phyloP scores from a whole-genome alignment of 768 basidiomycete genomes.

The Calocybe indica region DNA sequence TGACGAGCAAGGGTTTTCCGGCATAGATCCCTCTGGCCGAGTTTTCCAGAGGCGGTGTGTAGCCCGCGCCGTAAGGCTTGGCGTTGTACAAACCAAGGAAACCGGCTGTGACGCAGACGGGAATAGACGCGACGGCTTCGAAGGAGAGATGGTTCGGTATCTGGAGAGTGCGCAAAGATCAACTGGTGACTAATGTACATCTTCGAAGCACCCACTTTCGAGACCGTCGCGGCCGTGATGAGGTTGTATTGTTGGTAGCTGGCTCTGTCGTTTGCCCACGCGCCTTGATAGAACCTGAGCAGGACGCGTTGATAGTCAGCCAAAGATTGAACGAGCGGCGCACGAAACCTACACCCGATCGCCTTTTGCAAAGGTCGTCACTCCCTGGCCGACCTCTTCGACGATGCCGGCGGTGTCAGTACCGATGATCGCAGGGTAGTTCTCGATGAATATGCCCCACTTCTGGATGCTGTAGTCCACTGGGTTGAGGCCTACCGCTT shows the following conservation, averaged over 20 bases:
- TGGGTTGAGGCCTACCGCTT: slow-evolving; percentile 11
- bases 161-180: slow-evolving; percentile 13
- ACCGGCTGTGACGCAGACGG: slow-evolving; percentile 37
- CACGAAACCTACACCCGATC: slow-evolving; percentile 23
- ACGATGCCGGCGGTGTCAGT: slow-evolving; percentile 33
- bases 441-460: slow-evolving; percentile 19
- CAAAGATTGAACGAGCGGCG: background rate
- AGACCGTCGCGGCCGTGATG: slow-evolving; percentile 25
- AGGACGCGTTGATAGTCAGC: slow-evolving; percentile 6
- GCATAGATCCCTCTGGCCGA: slow-evolving; percentile 9
- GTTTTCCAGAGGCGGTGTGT: slow-evolving; percentile 8
- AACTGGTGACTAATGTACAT: background rate
- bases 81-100: slow-evolving; percentile 23
- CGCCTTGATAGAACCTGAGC: slow-evolving; percentile 27
- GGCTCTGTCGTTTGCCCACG: slow-evolving; percentile 26
- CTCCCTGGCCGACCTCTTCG: slow-evolving; percentile 30
- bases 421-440: slow-evolving; percentile 32
- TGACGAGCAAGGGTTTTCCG: slow-evolving; percentile 11
- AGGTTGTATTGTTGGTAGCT: slow-evolving; percentile 28
- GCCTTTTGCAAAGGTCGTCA: slow-evolving; percentile 24
- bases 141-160: slow-evolving; percentile 34
- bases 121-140: slow-evolving; percentile 37
- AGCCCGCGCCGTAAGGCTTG: slow-evolving; percentile 8
- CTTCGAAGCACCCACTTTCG: slow-evolving; percentile 17
- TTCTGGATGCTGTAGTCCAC: slow-evolving; percentile 8